A percentile compares a stretch with the other conserved stretches of the same genome.
Evolutionary conservation across 495 filamentous ascomycete genomes (phyloP).

Genomic region (Penicillium crystallinum): DNA sequence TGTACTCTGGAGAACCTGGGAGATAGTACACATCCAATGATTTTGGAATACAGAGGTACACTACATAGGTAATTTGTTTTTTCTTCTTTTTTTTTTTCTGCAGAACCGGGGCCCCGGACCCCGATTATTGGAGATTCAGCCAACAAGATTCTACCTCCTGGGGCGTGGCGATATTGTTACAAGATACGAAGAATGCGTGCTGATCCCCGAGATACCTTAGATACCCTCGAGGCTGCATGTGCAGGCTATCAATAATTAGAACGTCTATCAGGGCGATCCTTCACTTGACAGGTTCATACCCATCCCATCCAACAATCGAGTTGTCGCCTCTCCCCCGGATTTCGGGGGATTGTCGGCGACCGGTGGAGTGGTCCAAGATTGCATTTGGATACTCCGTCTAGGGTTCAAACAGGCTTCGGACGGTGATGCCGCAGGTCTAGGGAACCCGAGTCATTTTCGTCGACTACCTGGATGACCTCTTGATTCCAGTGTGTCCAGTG

Average conservation of each 20-base stretch:
- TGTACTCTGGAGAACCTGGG: too few relatives aligned
- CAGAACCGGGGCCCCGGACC: not conserved
- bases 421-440: not conserved
- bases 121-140: not conserved
- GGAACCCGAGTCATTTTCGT: slow-evolving; percentile 8
- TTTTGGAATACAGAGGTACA: too few relatives aligned
- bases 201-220: not conserved
- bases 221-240: slow-evolving; percentile 21
- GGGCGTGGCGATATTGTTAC: too few relatives aligned
- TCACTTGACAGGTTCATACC: too few relatives aligned
- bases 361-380: not conserved
- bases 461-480: slow-evolving; percentile 13
- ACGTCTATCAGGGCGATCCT: slow-evolving; percentile 19
- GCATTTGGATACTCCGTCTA: not conserved
- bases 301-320: too few relatives aligned
- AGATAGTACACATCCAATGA: too few relatives aligned
- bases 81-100: not conserved
- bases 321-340: not conserved
- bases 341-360: slow-evolving; percentile 12
- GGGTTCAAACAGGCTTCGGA: not conserved
- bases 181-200: too few relatives aligned
- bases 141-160: not conserved
- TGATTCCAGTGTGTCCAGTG: not conserved
- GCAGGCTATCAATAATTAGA: slow-evolving; percentile 20
- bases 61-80: too few relatives aligned